A percentile compares a stretch with the other conserved stretches of the same genome.
Evolutionary conservation across 306 rosid species (phyloP).

Genomic region (Malus sieversii): DNA sequence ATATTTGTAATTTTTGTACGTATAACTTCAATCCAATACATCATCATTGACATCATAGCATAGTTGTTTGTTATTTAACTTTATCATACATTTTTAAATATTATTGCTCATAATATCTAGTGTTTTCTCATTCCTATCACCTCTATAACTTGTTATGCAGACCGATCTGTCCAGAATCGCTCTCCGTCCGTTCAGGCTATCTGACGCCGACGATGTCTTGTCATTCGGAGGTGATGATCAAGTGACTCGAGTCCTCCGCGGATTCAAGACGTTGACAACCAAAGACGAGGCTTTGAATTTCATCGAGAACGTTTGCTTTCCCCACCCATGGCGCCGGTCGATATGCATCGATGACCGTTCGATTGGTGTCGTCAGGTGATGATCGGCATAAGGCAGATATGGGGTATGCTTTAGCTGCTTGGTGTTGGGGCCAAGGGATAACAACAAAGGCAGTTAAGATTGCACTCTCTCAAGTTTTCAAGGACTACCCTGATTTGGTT

Average conservation of each 20-base stretch:
- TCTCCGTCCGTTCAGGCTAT: slow-evolving; percentile 42
- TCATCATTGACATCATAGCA: neutral
- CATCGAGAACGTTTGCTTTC: slow-evolving; percentile 49
- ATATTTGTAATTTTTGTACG: neutral
- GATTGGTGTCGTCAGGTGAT: slow-evolving; percentile 33
- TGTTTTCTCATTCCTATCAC: neutral
- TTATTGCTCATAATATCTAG: neutral
- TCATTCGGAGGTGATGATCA: slow-evolving; percentile 47
- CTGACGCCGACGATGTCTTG: slow-evolving; percentile 49
- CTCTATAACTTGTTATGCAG: slow-evolving; percentile 8
- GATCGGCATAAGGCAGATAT: slow-evolving; percentile 41
- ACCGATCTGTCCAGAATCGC: slow-evolving; percentile 20
- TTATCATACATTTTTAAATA: too few species aligned
- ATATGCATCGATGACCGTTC: slow-evolving; percentile 44
- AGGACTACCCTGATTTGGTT: slow-evolving; percentile 34
- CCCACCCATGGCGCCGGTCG: slow-evolving; percentile 57
- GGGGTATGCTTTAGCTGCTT: slow-evolving; percentile 39
- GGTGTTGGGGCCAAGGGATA: slow-evolving; percentile 52
- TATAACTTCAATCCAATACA: neutral
- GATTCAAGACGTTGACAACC: slow-evolving; percentile 34
- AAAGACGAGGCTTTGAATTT: slow-evolving; percentile 46
- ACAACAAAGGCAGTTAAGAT: slow-evolving; percentile 32
- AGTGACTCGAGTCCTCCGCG: slow-evolving; percentile 21
- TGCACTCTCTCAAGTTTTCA: slow-evolving; percentile 35
- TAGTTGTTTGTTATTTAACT: too few species aligned